Evolutionary conservation across 1,139 yeast genomes (phyloP).

Genomic region (Pichia inconspicua): DNA sequence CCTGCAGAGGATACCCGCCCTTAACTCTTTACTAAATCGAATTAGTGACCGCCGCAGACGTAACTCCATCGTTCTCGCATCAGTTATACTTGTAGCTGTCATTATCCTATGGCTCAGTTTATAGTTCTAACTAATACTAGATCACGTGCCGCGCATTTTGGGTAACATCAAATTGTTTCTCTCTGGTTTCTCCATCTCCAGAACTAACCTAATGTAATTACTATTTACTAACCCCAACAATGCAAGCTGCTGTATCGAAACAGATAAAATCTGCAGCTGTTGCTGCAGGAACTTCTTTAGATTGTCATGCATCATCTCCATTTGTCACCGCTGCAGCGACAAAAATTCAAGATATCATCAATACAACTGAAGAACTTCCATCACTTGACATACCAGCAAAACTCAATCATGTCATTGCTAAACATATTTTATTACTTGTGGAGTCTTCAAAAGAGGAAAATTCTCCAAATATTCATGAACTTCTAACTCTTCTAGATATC

Average conservation of each 20-base stretch:
- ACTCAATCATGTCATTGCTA: not conserved
- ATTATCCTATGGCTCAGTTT: conserved; percentile 41
- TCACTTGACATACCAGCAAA: not conserved
- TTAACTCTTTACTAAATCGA: conserved; percentile 65
- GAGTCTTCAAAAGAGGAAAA: not conserved
- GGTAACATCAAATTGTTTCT: not conserved
- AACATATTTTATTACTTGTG: not conserved
- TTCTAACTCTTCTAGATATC: conserved; percentile 2
- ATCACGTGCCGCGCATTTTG: not conserved
- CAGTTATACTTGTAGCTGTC: conserved; percentile 66
- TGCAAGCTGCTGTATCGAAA: not conserved
- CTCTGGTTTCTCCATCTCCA: too few relatives aligned
- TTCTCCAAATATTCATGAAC: not conserved
- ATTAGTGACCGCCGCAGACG: conserved; percentile 86
- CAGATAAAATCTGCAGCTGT: not conserved
- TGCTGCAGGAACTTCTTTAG: not conserved
- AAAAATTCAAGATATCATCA: not conserved
- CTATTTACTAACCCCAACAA: not conserved
- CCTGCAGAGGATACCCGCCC: conserved; percentile 70
- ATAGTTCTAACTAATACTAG: not conserved
- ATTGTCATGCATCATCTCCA: not conserved
- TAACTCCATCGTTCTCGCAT: conserved; percentile 77
- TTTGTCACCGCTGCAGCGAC: not conserved
- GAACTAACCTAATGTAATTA: too few relatives aligned
- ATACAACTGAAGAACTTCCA: not conserved